phyloP scores from a whole-genome alignment of 2,329 filamentous ascomycete genomes.

The Gaeumannomyces tritici region DNA sequence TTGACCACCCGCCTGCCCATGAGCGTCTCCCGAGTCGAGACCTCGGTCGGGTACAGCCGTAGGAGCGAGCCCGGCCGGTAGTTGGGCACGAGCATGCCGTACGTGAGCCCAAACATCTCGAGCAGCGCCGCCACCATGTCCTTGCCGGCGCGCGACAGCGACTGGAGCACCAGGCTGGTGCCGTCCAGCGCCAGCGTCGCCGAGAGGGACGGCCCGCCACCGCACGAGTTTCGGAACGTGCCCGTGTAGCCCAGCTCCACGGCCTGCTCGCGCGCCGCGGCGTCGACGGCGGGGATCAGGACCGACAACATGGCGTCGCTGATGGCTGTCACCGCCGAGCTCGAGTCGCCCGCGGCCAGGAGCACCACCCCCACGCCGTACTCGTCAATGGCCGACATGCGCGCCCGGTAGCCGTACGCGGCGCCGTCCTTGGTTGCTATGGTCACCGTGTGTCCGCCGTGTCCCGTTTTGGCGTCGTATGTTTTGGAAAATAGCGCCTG shows the following conservation, averaged over 20 bases:
- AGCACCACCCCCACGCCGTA: conserved; percentile 13
- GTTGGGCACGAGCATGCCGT: conserved; percentile 7
- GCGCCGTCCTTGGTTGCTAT: conserved; percentile 12
- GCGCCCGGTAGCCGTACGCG: conserved; percentile 11
- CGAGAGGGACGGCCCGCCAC: conserved; percentile 3
- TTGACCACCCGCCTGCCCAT: conserved; percentile 6
- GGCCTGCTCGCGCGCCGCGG: conserved; percentile 8
- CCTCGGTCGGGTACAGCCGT: conserved; percentile 9
- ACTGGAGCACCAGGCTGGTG: neutral
- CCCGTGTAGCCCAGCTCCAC: conserved; percentile 6
- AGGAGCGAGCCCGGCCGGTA: conserved; percentile 1
- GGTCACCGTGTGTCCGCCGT: conserved; percentile 10
- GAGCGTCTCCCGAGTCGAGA: neutral
- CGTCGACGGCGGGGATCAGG: conserved; percentile 11
- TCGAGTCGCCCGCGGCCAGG: conserved; percentile 10
- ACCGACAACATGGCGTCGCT: conserved; percentile 8
- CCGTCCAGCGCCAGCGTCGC: conserved; percentile 4
- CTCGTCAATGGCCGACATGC: conserved; percentile 12
- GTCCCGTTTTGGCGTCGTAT: conserved; percentile 2
- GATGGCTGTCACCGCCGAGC: conserved; percentile 6
- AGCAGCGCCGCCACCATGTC: conserved; percentile 8
- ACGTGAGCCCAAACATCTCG: conserved; percentile 8
- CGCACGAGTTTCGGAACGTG: conserved; percentile 5
- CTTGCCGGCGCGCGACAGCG: conserved; percentile 4
- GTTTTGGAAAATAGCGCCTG: conserved; percentile 9